Base-by-base conservation (phyloP, 305 asterid species). In the Fraxinus greggii region DNA sequence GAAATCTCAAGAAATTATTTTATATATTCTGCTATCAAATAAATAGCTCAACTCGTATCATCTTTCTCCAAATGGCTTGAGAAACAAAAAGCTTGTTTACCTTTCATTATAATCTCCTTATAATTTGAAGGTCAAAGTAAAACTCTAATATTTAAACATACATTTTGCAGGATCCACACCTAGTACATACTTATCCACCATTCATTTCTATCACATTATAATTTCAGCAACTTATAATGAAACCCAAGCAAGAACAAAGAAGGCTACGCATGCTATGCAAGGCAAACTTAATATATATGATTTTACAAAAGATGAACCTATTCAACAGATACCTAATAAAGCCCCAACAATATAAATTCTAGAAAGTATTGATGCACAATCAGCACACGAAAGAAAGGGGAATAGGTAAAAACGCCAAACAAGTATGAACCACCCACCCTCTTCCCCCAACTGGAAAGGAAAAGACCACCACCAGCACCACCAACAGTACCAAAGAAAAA, bases 381-480 rank as follows among this genome's bases (percentile, higher is more conserved):
- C 61, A 51, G 61, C 17, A 19, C 61, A 73, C 63, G 26, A 61
- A 8, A 31, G 31, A 42, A 76, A 70, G 0, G 45, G 0, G 2
- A 72, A 80, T 23, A 38, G 76, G 17, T 31, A 78, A 42, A 79
- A 76, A 75, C 38, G 75, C 76, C 51, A 65, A 77, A 56, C 26
- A 40, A 7, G 23, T 61, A 31, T 40, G 75, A 32, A 29, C 23
- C 75, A 3, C 10, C 75, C 19, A 0, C 15, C 35, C 32, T 6
- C 63, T 1, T 2, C 3, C 23, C 36, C 38, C 21, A 67, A 65
- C 33, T 17, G 8, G 38, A 67, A 63, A 63, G 32, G 21, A 35
- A 80, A 80, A 74, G 74, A 24, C 7, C 70, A 5, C 75, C 77
- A 69, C 48, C 78, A 24, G 6, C 48, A 29, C 38, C 79, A n/a